phyloP scores from a whole-genome alignment of 2,329 filamentous ascomycete species.

The Claviceps africana region DNA sequence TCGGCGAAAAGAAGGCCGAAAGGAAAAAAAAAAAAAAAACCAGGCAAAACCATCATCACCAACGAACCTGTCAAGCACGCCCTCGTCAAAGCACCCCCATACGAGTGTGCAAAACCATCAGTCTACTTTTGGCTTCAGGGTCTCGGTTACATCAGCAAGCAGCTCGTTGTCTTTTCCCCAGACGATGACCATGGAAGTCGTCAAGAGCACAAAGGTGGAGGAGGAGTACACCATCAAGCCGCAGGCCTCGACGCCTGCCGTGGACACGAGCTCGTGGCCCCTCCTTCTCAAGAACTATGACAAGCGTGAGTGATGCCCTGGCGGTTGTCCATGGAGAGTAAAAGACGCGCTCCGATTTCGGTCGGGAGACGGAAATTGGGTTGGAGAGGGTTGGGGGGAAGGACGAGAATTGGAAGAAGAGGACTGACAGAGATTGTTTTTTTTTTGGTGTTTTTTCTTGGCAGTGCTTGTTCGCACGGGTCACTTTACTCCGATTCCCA shows the following conservation, averaged over 20 bases:
- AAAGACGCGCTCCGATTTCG: too few species aligned
- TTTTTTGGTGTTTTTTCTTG: neutral
- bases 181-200: slow-evolving; percentile 34
- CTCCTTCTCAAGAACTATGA: slow-evolving; percentile 93
- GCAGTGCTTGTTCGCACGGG: slow-evolving; percentile 81
- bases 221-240: slow-evolving; percentile 86
- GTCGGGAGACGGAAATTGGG: neutral
- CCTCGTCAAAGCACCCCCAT: slow-evolving; percentile 10
- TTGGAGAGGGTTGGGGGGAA: too few species aligned
- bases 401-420: neutral
- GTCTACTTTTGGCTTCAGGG: slow-evolving; percentile 5
- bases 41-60: slow-evolving; percentile 5
- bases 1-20: neutral
- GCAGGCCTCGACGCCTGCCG: slow-evolving; percentile 59
- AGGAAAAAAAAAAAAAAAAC: neutral
- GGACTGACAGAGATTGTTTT: slow-evolving; percentile 4
- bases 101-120: slow-evolving; percentile 8
- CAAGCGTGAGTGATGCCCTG: slow-evolving; percentile 49
- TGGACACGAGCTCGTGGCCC: slow-evolving; percentile 85
- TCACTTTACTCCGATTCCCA: slow-evolving; percentile 93
- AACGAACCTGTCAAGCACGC: slow-evolving; percentile 8
- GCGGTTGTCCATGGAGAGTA: neutral
- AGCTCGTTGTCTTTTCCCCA: too few species aligned
- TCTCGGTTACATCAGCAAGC: slow-evolving; percentile 7
- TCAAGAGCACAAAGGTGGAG: slow-evolving; percentile 30